Evolutionary conservation across 2,329 filamentous ascomycete species (phyloP).

Genomic region (Botrytis hyacinthi): DNA sequence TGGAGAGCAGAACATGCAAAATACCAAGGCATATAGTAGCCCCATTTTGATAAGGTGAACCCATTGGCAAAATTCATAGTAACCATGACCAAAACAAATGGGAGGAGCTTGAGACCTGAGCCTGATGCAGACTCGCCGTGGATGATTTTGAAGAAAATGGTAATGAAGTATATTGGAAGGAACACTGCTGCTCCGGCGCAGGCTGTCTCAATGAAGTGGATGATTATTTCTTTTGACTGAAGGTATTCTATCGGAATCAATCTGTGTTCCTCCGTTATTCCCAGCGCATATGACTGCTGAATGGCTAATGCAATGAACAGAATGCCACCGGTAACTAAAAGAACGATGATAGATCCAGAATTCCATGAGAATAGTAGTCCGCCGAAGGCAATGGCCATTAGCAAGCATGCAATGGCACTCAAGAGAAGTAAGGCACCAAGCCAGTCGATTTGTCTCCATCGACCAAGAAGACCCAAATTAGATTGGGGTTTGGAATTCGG

Average conservation of each 20-base stretch:
- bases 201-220: constrained; percentile 40
- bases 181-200: constrained; percentile 40
- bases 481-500: constrained; percentile 40
- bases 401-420: constrained; percentile 37
- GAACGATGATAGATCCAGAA: constrained; percentile 31
- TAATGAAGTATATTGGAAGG: constrained; percentile 43
- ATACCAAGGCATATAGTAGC: constrained; percentile 44
- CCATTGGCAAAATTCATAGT: constrained; percentile 39
- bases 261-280: constrained; percentile 31
- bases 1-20: constrained; percentile 24
- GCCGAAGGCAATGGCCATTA: constrained; percentile 40
- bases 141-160: constrained; percentile 53
- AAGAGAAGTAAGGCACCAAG: constrained; percentile 36
- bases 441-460: constrained; percentile 33
- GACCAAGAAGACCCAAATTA: constrained; percentile 27
- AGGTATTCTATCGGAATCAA: constrained; percentile 38
- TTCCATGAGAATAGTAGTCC: constrained; percentile 37
- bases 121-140: constrained; percentile 48
- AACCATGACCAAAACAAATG: constrained; percentile 40
- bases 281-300: constrained; percentile 33
- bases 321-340: constrained; percentile 47
- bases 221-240: constrained; percentile 40
- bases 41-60: constrained; percentile 37
- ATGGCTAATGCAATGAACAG: constrained; percentile 30
- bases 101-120: constrained; percentile 41